These are phyloP conservation scores for Gonapodya prolifera DNA, from an alignment of 192 early-diverging fungal species.

Conservation along the genomic window DNA sequence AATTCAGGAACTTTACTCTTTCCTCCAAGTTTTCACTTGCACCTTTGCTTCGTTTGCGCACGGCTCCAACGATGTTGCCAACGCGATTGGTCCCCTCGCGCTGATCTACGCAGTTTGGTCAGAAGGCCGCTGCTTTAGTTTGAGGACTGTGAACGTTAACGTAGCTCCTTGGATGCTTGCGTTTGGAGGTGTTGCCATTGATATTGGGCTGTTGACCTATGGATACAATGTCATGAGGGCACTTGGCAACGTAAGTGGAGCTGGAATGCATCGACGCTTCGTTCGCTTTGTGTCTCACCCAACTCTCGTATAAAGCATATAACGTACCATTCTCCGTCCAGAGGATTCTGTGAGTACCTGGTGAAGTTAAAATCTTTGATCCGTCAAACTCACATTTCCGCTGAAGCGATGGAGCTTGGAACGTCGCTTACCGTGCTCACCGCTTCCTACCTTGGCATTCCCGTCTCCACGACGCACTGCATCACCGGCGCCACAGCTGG, in stretches of 20 bases:
- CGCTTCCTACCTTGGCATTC: conserved; percentile 61
- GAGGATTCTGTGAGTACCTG: too few relatives aligned
- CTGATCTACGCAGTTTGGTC: conserved; percentile 62
- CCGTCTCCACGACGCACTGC: conserved; percentile 75
- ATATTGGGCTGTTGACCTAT: conserved; percentile 55
- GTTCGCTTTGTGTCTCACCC: too few relatives aligned
- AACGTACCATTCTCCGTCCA: conserved; percentile 63
- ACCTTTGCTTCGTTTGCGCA: conserved; percentile 73
- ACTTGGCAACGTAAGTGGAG: conserved; percentile 72
- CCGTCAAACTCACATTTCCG: neutral
- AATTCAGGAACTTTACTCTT: conserved; percentile 68
- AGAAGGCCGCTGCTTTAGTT: conserved; percentile 25
- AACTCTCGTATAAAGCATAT: too few relatives aligned
- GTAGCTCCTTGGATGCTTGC: conserved; percentile 64
- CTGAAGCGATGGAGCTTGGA: conserved; percentile 62
- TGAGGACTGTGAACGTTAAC: conserved; percentile 33
- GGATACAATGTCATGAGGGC: conserved; percentile 65
- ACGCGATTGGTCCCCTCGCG: conserved; percentile 70
- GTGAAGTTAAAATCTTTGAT: neutral
- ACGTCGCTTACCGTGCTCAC: conserved; percentile 66
- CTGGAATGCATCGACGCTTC: too few relatives aligned
- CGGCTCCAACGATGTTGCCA: conserved; percentile 76
- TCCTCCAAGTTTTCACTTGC: conserved; percentile 67
- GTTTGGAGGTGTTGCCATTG: conserved; percentile 59
- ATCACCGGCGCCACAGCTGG: conserved; percentile 61